These are phyloP conservation scores for Moesziomyces sp. DNA, from an alignment of 1,284 basidiomycete species.

Conservation along the genomic window DNA sequence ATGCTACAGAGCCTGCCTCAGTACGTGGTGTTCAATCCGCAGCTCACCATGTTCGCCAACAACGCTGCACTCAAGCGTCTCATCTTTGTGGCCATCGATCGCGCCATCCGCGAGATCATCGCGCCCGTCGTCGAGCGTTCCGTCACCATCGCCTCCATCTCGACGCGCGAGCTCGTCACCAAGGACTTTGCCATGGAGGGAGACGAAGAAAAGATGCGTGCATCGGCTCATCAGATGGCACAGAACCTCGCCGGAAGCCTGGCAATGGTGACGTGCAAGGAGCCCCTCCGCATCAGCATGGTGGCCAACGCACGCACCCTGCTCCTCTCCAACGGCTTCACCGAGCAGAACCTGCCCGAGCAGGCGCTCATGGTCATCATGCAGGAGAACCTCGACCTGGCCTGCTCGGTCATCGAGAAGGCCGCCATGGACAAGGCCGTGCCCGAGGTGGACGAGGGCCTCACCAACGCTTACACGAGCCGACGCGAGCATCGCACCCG, in stretches of 20 bases:
- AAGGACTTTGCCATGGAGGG: conserved; percentile 97
- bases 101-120: conserved; percentile 97
- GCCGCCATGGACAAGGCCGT: conserved; percentile 97
- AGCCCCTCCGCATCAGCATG: conserved; percentile 92
- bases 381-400: conserved; percentile 91
- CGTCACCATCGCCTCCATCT: conserved; percentile 99
- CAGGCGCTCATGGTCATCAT: conserved; percentile 80
- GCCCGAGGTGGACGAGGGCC: conserved; percentile 92
- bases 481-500: conserved; percentile 89
- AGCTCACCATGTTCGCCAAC: conserved; percentile 74
- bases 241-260: conserved; percentile 96
- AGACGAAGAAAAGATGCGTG: conserved; percentile 88
- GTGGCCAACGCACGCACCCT: conserved; percentile 83
- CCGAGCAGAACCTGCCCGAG: conserved; percentile 70
- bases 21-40: conserved; percentile 80
- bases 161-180: conserved; percentile 90
- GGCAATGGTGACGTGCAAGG: conserved; percentile 97
- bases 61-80: conserved; percentile 90
- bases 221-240: conserved; percentile 94
- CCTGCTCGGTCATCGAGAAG: conserved; percentile 93
- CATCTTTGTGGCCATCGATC: conserved; percentile 89
- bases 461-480: conserved; percentile 78
- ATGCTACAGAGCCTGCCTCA: conserved; percentile 80
- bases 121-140: conserved; percentile 97
- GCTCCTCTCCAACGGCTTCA: conserved; percentile 73